Evolutionary conservation across 2,329 filamentous ascomycete genomes (phyloP).

Genomic region (Fusarium palustre): DNA sequence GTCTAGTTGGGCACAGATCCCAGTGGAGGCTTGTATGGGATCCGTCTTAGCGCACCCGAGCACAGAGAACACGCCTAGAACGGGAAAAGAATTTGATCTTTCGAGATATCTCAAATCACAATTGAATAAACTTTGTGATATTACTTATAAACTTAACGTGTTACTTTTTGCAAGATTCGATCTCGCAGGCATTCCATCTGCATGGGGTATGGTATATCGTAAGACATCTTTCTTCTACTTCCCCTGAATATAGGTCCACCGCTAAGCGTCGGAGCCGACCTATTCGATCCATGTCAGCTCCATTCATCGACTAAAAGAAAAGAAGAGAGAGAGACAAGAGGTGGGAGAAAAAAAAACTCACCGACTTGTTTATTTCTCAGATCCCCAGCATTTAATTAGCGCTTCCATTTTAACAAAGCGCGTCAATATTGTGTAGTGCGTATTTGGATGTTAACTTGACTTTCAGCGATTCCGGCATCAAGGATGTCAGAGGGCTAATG

Average conservation of each 20-base stretch:
- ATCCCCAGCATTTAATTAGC: background rate
- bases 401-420: background rate
- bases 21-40: background rate
- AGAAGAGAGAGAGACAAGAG: background rate
- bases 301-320: background rate
- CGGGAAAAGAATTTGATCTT: background rate
- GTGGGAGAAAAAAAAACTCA: constrained; percentile 15
- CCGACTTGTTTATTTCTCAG: constrained; percentile 22
- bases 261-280: constrained; percentile 18
- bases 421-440: background rate
- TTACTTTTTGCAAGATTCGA: background rate
- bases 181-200: background rate
- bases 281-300: background rate
- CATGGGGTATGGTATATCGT: background rate
- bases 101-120: background rate
- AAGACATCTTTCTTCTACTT: background rate
- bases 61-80: background rate
- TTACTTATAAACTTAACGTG: background rate
- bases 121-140: background rate
- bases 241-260: background rate
- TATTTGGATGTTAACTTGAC: background rate
- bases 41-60: background rate
- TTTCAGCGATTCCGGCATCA: constrained; percentile 33
- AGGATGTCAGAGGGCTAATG: background rate
- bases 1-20: constrained; percentile 6